Percentiles rank a stretch among this genome's conserved stretches.
Evolutionary conservation across 1,284 basidiomycete genomes (phyloP).

Genomic region (Xerocomus minutiporus): DNA sequence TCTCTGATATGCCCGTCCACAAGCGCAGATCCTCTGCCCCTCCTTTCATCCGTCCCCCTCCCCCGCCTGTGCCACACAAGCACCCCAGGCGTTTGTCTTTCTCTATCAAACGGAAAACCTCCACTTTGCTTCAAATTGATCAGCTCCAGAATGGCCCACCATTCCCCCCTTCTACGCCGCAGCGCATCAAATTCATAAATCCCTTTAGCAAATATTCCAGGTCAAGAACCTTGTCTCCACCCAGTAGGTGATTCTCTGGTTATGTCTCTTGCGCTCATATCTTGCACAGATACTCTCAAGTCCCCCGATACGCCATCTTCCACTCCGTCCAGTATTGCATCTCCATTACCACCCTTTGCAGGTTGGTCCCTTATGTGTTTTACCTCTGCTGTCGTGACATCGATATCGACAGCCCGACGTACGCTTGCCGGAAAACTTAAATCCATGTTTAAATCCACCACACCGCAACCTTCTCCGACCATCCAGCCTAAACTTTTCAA

Average conservation of each 20-base stretch:
- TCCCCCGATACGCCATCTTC: background rate
- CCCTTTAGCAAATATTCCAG: constrained; percentile 12
- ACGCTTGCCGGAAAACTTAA: constrained; percentile 19
- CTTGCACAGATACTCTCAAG: background rate
- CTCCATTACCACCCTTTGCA: background rate
- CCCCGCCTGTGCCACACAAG: background rate
- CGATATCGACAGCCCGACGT: background rate
- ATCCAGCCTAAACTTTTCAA: constrained; percentile 6
- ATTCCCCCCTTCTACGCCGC: background rate
- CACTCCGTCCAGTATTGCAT: background rate
- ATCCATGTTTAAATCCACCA: constrained; percentile 21
- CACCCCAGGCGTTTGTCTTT: background rate
- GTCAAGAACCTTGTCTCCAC: constrained; percentile 15
- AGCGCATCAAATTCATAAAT: constrained; percentile 15
- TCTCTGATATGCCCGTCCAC: background rate
- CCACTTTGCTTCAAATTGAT: background rate
- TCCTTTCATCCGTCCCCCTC: background rate
- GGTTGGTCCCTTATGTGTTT: background rate
- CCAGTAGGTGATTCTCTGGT: constrained; percentile 3
- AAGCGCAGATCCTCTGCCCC: background rate
- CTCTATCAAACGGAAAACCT: background rate
- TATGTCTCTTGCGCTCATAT: background rate
- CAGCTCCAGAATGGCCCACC: background rate
- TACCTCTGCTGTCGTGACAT: background rate
- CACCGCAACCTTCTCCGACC: constrained; percentile 3